Evolutionary conservation across 495 filamentous ascomycete species (phyloP).

Genomic region (Penicillium silybi): DNA sequence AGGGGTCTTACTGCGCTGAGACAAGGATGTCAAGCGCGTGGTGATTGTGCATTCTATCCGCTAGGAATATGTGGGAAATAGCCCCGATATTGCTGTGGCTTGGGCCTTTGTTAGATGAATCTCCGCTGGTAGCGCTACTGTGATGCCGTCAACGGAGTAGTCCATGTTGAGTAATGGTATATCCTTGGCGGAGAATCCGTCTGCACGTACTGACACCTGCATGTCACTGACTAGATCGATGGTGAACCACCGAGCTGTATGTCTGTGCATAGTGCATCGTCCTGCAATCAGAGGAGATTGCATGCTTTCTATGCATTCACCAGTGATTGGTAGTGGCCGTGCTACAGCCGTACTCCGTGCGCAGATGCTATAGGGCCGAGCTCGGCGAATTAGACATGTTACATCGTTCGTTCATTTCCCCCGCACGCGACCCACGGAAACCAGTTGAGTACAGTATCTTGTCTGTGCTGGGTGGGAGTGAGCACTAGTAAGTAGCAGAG

Average conservation of each 20-base stretch:
- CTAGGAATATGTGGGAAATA: neutral
- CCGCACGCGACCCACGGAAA: no score
- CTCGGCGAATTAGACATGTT: neutral
- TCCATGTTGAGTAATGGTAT: neutral
- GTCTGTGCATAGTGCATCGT: neutral
- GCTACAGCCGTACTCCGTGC: neutral
- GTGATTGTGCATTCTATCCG: neutral
- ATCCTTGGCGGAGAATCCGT: neutral
- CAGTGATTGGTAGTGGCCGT: neutral
- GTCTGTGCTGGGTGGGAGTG: no score
- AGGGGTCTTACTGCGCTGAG: neutral
- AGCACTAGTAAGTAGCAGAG: no score
- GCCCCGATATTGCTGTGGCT: neutral
- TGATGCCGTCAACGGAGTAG: no score
- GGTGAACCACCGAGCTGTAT: neutral
- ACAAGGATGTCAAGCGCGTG: neutral
- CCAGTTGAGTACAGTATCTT: no score
- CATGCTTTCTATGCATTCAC: no score
- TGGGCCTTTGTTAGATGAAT: neutral
- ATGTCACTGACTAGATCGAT: neutral
- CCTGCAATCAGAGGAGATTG: neutral
- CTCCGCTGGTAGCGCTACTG: neutral
- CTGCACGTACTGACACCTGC: no score
- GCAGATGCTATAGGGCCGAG: neutral
- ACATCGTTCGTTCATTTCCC: constrained; percentile 1